Evolutionary conservation across 108 stramenopile species (phyloP).

Genomic region (Conticribra weissflogii): DNA sequence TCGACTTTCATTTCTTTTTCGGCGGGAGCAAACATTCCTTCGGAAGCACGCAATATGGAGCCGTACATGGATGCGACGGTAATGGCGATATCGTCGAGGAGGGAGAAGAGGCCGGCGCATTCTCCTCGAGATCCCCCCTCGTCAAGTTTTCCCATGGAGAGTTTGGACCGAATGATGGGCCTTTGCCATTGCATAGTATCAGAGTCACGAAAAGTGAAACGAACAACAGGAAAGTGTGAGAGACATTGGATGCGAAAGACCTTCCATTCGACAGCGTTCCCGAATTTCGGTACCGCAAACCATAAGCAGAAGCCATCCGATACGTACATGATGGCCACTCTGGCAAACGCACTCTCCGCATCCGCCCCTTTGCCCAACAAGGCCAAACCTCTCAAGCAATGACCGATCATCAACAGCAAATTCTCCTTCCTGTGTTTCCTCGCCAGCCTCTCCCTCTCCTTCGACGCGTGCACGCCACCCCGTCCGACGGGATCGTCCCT

Average conservation of each 20-base stretch:
- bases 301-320: too few relatives aligned
- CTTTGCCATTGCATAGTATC: too few relatives aligned
- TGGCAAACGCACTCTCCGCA: slow-evolving; percentile 84
- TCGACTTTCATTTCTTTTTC: slow-evolving; percentile 5
- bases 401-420: slow-evolving; percentile 72
- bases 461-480: too few relatives aligned
- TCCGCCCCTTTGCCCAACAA: slow-evolving; percentile 74
- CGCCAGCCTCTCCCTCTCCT: slow-evolving; percentile 15
- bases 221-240: too few relatives aligned
- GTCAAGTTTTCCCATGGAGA: slow-evolving; percentile 88
- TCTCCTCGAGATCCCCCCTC: slow-evolving; percentile 89
- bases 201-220: too few relatives aligned
- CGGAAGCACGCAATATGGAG: slow-evolving; percentile 63
- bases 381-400: slow-evolving; percentile 76
- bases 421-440: slow-evolving; percentile 16
- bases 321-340: slow-evolving; percentile 83
- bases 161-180: slow-evolving; percentile 81
- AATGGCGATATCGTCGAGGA: slow-evolving; percentile 75
- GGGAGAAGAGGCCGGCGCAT: slow-evolving; percentile 77
- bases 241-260: too few relatives aligned
- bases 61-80: slow-evolving; percentile 65
- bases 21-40: slow-evolving; percentile 67
- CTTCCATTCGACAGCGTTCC: too few relatives aligned
- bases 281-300: too few relatives aligned
- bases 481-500: too few relatives aligned